Percentiles rank a stretch among this genome's conserved stretches.
Conservation (phyloP, 371 early-diverging fungal genomes). For the Apophysomyces variabilis region DNA sequence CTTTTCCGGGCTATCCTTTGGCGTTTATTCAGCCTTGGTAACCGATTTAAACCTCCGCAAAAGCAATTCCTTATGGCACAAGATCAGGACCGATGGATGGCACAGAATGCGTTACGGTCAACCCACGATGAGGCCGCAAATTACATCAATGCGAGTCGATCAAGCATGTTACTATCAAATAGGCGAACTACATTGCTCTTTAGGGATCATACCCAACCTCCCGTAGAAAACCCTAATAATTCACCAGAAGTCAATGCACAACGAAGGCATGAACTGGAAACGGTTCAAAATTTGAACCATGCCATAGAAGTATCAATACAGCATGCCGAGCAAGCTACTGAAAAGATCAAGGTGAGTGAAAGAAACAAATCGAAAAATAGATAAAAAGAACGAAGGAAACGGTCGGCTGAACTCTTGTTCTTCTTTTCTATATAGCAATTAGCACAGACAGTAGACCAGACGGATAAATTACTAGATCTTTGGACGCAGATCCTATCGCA, state of each 20-base stretch:
- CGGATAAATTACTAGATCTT: conserved; percentile 39
- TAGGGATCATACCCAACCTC: conserved; percentile 21
- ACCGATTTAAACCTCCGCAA: no score
- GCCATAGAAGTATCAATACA: conserved; percentile 27
- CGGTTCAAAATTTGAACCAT: conserved; percentile 32
- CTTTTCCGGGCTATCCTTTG: no score
- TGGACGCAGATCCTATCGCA: conserved; percentile 43
- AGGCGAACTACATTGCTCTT: conserved; percentile 29
- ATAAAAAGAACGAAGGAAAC: neutral
- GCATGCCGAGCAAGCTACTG: conserved; percentile 25
- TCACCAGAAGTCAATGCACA: conserved; percentile 34
- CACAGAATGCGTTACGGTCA: neutral
- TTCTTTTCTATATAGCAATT: conserved; percentile 24
- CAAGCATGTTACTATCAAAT: conserved; percentile 21
- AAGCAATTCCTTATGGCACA: neutral
- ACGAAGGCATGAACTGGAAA: conserved; percentile 33
- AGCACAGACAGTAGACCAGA: conserved; percentile 34
- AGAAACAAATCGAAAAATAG: neutral
- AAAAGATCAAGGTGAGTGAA: conserved; percentile 23
- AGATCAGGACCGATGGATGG: conserved; percentile 5
- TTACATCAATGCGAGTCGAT: conserved; percentile 11
- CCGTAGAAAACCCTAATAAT: conserved; percentile 38
- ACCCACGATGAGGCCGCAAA: conserved; percentile 1
- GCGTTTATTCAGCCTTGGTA: no score
- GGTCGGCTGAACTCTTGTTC: no score